Base-by-base conservation (phyloP, 768 basidiomycete species). In the Boletales sp. region DNA sequence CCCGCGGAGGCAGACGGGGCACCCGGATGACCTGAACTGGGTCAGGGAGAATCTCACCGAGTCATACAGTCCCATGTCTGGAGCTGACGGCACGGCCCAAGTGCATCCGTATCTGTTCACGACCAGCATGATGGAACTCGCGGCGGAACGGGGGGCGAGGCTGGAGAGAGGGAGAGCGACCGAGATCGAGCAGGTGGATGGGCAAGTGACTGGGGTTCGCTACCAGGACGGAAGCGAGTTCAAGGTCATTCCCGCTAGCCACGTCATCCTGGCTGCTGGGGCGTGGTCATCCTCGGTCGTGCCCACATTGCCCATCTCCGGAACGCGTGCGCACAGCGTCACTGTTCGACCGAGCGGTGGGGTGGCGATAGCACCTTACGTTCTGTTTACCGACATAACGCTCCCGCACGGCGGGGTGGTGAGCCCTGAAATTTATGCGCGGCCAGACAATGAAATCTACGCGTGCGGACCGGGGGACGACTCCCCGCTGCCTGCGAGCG, bases 381-480 rank as follows among this genome's bases (percentile, higher is more conserved):
- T 87, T 34, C 74, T 93, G 46, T 95, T 94, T 68, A 90, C 91
- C 29, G 84, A 86, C 62, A 87, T 95, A 56, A 54, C 62, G 27
- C 66, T 79, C 47, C 64, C 64, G 6, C 59, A 51, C 17, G 60
- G 48, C 21, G 58, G 51, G 24, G 60, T 58, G 17, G 77, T 68
- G 11, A 74, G 74, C 5, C 84, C 86, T 9, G 86, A 89, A 63
- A 83, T 88, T 35, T 88, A 89, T 59, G 80, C 85, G 3, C 81
- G 86, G 0, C 84, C 84, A 30, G 75, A 79, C 40, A 77, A 80
- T 57, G 83, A 86, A 61, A 78, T 88, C 13, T 87, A 86, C 62
- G 85, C 82, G 17, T 94, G 90, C 66, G 88, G 90, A 3, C 80
- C 86, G 8, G 86, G 86, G 18, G 90, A 94, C 65, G 77, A 84